Conservation (phyloP, 2,329 filamentous ascomycete genomes). For the Chalara sp. region DNA sequence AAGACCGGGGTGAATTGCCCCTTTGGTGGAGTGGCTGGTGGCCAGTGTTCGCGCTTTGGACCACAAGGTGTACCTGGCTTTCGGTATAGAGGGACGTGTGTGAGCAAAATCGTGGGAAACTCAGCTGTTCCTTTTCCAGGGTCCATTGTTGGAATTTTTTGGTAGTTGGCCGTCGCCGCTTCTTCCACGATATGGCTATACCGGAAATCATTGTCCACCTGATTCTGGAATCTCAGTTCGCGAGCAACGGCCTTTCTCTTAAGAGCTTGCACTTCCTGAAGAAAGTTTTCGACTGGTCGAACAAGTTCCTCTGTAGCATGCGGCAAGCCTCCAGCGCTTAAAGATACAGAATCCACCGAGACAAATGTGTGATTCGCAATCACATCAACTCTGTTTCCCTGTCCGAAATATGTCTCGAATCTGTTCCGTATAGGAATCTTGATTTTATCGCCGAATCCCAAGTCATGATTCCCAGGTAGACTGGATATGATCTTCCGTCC, state of each 20-base stretch:
- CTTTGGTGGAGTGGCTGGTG: slow-evolving; percentile 56
- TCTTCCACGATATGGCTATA: slow-evolving; percentile 56
- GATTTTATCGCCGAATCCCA: slow-evolving; percentile 84
- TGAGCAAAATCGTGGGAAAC: slow-evolving; percentile 82
- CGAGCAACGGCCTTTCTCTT: slow-evolving; percentile 64
- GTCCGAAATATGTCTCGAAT: slow-evolving; percentile 84
- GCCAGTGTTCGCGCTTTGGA: slow-evolving; percentile 75
- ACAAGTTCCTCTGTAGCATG: slow-evolving; percentile 58
- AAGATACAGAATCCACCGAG: slow-evolving; percentile 79
- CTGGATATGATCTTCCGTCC: slow-evolving; percentile 76
- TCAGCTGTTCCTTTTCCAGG: slow-evolving; percentile 42
- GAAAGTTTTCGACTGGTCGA: slow-evolving; percentile 68
- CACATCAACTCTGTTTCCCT: slow-evolving; percentile 84
- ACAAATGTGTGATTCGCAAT: slow-evolving; percentile 95
- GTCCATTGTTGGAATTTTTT: slow-evolving; percentile 33
- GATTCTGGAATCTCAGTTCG: slow-evolving; percentile 60
- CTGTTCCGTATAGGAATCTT: slow-evolving; percentile 73
- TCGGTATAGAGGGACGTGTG: slow-evolving; percentile 86
- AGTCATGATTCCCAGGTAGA: slow-evolving; percentile 88
- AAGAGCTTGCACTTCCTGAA: slow-evolving; percentile 55
- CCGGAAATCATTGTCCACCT: slow-evolving; percentile 44
- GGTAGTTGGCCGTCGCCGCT: slow-evolving; percentile 29
- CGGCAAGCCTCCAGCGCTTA: slow-evolving; percentile 62
- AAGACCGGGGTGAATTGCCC: slow-evolving; percentile 46
- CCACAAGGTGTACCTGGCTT: slow-evolving; percentile 80